Percentiles rank a stretch among this genome's conserved stretches.
These are phyloP conservation scores for Ceratopteris richardii DNA, from an alignment of 75 land plant genomes.

Conservation along the genomic window DNA sequence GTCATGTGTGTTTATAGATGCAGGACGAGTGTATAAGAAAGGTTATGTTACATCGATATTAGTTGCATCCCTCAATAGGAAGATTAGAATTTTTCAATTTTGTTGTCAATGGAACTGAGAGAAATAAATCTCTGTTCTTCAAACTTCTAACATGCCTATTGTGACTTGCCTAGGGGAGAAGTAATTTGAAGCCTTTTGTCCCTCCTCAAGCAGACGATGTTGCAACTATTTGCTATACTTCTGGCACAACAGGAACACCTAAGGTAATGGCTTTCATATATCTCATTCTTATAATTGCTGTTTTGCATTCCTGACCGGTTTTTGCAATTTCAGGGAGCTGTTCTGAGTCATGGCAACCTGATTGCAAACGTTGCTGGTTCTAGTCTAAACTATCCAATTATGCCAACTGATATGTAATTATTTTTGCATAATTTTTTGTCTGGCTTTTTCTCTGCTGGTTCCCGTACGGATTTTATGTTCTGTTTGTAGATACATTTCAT, in stretches of 20 bases:
- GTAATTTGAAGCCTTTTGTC: constrained; percentile 50
- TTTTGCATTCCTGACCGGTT: neutral
- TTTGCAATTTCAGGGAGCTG: constrained; percentile 57
- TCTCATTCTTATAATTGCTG: neutral
- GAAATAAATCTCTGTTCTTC: no score
- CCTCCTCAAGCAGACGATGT: constrained; percentile 83
- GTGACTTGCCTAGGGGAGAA: constrained; percentile 55
- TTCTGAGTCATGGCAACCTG: constrained; percentile 70
- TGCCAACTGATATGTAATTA: constrained; percentile 76
- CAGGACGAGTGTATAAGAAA: no score
- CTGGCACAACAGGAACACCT: constrained; percentile 99
- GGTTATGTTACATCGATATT: no score
- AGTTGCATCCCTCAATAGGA: no score
- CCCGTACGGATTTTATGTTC: neutral
- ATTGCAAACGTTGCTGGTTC: constrained; percentile 82
- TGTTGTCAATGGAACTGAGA: no score
- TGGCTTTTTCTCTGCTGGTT: neutral
- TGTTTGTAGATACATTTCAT: constrained; percentile 73
- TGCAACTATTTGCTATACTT: constrained; percentile 96
- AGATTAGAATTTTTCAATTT: no score
- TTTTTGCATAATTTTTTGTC: neutral
- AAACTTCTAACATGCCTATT: no score
- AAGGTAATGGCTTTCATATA: constrained; percentile 41
- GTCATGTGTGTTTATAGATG: no score
- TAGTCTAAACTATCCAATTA: constrained; percentile 14